A percentile compares a stretch with the other conserved stretches of the same genome.
Conservation (phyloP, 768 basidiomycete species). For the Tephrocybe rancida region DNA sequence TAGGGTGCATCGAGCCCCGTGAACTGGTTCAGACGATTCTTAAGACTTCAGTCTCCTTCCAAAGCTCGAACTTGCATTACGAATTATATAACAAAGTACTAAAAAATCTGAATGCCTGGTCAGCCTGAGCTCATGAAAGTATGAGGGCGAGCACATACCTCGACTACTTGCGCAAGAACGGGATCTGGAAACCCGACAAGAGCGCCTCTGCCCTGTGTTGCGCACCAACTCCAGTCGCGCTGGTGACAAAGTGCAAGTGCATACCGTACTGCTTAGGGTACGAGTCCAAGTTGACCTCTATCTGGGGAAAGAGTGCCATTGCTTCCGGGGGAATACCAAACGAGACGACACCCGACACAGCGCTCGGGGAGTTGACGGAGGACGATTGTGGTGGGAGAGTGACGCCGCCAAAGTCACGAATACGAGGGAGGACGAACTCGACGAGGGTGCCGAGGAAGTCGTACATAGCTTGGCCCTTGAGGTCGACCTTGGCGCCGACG, state of each 20-base stretch:
- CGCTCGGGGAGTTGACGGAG: constrained; percentile 71
- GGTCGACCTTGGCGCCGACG: constrained; percentile 85
- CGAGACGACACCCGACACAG: constrained; percentile 85
- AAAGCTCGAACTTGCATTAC: too few relatives aligned
- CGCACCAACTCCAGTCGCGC: constrained; percentile 84
- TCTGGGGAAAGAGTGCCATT: constrained; percentile 92
- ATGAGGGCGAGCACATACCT: not conserved
- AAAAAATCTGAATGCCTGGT: too few relatives aligned
- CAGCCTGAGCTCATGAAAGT: not conserved
- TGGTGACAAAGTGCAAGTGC: constrained; percentile 94
- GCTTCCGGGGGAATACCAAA: constrained; percentile 86
- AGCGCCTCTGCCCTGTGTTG: constrained; percentile 87
- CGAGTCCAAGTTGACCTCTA: constrained; percentile 90
- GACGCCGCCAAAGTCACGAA: constrained; percentile 89
- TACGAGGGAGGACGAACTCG: constrained; percentile 93
- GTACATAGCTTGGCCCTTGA: constrained; percentile 93
- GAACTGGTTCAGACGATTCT: too few relatives aligned
- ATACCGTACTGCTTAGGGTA: constrained; percentile 89
- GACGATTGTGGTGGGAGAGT: constrained; percentile 73
- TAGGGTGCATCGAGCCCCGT: too few relatives aligned
- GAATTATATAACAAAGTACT: too few relatives aligned
- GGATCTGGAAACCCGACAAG: constrained; percentile 90
- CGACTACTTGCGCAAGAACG: constrained; percentile 60
- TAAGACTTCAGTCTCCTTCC: too few relatives aligned
- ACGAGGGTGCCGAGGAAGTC: constrained; percentile 86